Evolutionary conservation across 202 grass and related monocot species (phyloP).

Genomic region (Saccharum hybrid): DNA sequence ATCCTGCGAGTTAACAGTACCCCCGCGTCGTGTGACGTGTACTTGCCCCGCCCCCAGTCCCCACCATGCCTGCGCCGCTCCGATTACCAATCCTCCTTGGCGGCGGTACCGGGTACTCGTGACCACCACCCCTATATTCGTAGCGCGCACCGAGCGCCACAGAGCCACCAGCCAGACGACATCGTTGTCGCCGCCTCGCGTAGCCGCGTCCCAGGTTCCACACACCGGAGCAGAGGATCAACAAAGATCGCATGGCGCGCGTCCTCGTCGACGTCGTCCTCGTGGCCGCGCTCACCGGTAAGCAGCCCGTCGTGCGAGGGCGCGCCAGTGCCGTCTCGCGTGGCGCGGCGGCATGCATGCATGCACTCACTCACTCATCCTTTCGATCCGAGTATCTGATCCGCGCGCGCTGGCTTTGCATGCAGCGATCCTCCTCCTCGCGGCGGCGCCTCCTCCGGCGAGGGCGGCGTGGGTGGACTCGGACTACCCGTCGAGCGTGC

Average conservation of each 20-base stretch:
- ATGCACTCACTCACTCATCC: not conserved
- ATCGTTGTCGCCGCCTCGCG: not conserved
- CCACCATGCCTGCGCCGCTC: conserved; percentile 1
- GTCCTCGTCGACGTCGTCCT: conserved; percentile 11
- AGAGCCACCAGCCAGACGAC: not conserved
- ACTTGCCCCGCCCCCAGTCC: not conserved
- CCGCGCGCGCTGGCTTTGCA: not conserved
- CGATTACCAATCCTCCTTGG: not conserved
- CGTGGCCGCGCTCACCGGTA: conserved; percentile 39
- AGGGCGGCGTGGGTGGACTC: conserved; percentile 60
- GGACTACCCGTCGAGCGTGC: conserved; percentile 54
- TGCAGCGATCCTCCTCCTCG: not conserved
- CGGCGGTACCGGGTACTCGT: not conserved
- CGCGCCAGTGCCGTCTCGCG: not conserved
- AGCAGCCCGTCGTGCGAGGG: not conserved
- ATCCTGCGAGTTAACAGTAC: too few species aligned
- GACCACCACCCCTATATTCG: conserved; percentile 24
- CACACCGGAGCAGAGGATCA: not conserved
- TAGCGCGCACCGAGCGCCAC: not conserved
- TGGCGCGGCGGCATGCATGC: not conserved
- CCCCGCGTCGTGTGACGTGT: conserved; percentile 19
- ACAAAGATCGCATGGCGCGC: conserved; percentile 24
- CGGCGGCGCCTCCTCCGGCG: conserved; percentile 16
- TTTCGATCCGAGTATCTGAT: not conserved
- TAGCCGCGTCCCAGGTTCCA: conserved; percentile 25